Conservation (phyloP, 768 basidiomycete genomes). For the Sarcodon sp. region DNA sequence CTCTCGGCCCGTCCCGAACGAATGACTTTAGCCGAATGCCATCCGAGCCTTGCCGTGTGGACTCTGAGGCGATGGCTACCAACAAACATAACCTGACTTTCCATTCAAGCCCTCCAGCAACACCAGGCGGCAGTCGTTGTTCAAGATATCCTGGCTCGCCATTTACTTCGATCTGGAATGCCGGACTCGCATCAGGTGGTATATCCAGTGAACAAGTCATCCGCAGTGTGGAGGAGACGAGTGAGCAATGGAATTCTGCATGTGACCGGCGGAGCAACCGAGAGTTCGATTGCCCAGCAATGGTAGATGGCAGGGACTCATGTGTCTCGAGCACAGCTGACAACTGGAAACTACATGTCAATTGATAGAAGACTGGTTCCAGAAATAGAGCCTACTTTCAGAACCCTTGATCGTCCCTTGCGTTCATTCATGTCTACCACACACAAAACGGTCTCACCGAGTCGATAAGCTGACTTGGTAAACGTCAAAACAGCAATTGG, state of each 20-base stretch:
- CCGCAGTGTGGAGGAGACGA: constrained; percentile 58
- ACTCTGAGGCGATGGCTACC: constrained; percentile 53
- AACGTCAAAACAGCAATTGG: constrained; percentile 87
- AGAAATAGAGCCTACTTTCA: constrained; percentile 44
- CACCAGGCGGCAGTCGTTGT: constrained; percentile 8
- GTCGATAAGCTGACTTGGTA: constrained; percentile 79
- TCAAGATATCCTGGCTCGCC: constrained; percentile 9
- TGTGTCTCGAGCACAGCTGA: constrained; percentile 85
- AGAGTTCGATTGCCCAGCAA: constrained; percentile 32
- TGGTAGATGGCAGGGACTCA: constrained; percentile 61
- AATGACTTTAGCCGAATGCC: constrained; percentile 42
- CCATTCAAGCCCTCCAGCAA: constrained; percentile 78
- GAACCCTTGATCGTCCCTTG: constrained; percentile 55
- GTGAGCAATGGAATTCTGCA: constrained; percentile 75
- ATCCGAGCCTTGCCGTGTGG: constrained; percentile 30
- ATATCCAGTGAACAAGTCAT: constrained; percentile 87
- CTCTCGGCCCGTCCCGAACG: constrained; percentile 41
- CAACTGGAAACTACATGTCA: constrained; percentile 32
- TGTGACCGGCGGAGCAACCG: constrained; percentile 61
- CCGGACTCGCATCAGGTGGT: constrained; percentile 83
- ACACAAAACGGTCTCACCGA: constrained; percentile 87
- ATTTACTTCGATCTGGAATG: constrained; percentile 58
- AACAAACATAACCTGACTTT: constrained; percentile 76
- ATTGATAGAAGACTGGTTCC: background rate
- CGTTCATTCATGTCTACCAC: constrained; percentile 79